Base-by-base conservation (phyloP, 1,284 basidiomycete genomes). In the Ganoderma boninense region DNA sequence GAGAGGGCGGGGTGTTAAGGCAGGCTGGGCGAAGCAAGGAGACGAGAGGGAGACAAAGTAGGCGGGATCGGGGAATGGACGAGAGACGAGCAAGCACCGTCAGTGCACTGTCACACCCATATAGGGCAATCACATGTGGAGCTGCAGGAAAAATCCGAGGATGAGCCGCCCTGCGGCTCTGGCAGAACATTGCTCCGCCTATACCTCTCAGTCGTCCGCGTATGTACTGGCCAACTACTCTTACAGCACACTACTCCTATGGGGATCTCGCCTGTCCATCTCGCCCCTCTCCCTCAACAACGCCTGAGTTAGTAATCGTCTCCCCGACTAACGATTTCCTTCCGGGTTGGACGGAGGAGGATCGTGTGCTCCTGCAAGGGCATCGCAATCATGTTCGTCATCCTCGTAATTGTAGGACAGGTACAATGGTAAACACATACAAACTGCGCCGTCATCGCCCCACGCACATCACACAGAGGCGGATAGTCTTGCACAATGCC, bases 271-370 rank as follows among this genome's bases (percentile, higher is more conserved):
- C 54, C 29, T 26, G 49, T 13, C 49, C 49, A 26, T 52, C 49
- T 52, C 23, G 38, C 49, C 49, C 49, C 49, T 52, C 49, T 52
- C 49, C 11, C n/a, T 23, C 46, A n/a, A 23, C 32, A 2, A 57
- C 54, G 16, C 23, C 56, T 5, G 6, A 62, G 57, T 69, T 74
- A 83, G 74, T 97, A 99, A 82, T 99, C 97, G 72, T 95, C 94
- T 42, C 97, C 97, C 74, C 97, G 88, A 77, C 95, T 96, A 49
- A 99, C 96, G 8, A 99, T 91, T 83, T 99, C 98, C 80, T 98
- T 98, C 77, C 92, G 92, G 2, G 96, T 98, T 49, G 97, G 82
- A 49, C 82, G 80, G 60, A 98, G 85, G 44, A 98, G 81, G 73
- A 98, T 96, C 20, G 97, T 98, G 82, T 99, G 97, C 80, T 99